Evolutionary conservation across 1,284 basidiomycete genomes (phyloP), one percentile per base, ranked within the genome.

Genomic region (Ganoderma meredithae): DNA sequence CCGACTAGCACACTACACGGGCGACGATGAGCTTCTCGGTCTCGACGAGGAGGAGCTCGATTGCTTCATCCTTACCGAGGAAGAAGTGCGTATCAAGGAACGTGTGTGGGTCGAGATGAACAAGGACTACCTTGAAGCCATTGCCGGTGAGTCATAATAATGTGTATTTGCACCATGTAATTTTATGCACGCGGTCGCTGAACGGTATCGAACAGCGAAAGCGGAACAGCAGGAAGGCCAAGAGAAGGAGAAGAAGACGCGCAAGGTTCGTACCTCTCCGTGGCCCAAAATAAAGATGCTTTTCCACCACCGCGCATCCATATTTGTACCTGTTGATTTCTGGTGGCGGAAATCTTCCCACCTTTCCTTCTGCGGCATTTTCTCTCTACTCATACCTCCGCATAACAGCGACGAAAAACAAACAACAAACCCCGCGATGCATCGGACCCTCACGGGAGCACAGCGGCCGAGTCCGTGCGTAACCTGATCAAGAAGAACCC

Each of bases 51-150:
- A 92, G 8, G 98, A 99, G 79, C 85, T 99, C 58, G 95, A 99
- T 78, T 83, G 82, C 33, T 96, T 95, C 82, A 85, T 98, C 68
- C 81, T 98, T 60, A 91, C 87, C 13, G 91, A 94, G 59, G 94
- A 95, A 33, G 97, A 99, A 80, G 92, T 95, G 7, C 89, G 87
- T 77, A 88, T 96, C 76, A 98, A 97, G 79, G 96, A 97, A 76
- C 90, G 96, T 33, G 90, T 99, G 22, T 99, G 98, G 98, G 94
- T 99, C 70, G 96, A 97, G 81, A 86, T 96, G 78, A 99, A 99
- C 81, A 89, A 89, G 72, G 96, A 98, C 64, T 99, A 98, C 82
- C 82, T 99, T 62, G 95, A 98, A 78, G 91, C 93, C 40, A 84
- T 97, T 58, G 95, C 95, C 69, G 90, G 94, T 95, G 76, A 79